These are phyloP conservation scores for Podaxis rugospora DNA, from an alignment of 768 basidiomycete genomes.

Conservation along the genomic window DNA sequence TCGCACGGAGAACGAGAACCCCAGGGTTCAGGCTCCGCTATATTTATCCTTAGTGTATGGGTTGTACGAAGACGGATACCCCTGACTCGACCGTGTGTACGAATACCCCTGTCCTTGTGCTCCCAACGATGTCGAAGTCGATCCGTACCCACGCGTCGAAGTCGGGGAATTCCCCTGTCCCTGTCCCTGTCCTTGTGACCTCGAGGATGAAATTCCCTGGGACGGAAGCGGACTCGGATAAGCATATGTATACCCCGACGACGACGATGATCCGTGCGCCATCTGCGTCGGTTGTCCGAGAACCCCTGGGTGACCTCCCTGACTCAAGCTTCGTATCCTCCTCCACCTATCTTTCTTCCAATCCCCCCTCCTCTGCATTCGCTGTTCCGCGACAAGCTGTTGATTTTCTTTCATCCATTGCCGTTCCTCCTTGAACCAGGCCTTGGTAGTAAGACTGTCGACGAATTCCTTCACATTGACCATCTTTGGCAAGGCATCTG, in stretches of 20 bases:
- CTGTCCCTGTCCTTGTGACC: not conserved
- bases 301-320: not conserved
- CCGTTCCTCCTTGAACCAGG: conserved; percentile 16
- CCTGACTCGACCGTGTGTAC: not conserved
- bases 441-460: conserved; percentile 10
- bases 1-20: not conserved
- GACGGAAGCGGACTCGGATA: not conserved
- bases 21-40: not conserved
- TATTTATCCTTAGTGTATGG: not conserved
- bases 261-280: not conserved
- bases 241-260: not conserved
- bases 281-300: not conserved
- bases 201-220: not conserved
- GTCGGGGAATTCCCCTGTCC: not conserved
- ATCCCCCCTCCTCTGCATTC: not conserved
- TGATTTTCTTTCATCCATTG: conserved; percentile 12
- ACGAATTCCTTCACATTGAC: conserved; percentile 16
- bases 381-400: not conserved
- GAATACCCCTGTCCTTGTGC: not conserved
- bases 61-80: conserved; percentile 2
- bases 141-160: not conserved
- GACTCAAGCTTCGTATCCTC: not conserved
- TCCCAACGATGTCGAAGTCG: conserved; percentile 2
- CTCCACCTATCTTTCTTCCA: conserved; percentile 4
- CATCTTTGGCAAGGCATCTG: conserved; percentile 12